Base-by-base conservation (phyloP, 2,329 filamentous ascomycete genomes). In the Pseudofabraea citricarpa region DNA sequence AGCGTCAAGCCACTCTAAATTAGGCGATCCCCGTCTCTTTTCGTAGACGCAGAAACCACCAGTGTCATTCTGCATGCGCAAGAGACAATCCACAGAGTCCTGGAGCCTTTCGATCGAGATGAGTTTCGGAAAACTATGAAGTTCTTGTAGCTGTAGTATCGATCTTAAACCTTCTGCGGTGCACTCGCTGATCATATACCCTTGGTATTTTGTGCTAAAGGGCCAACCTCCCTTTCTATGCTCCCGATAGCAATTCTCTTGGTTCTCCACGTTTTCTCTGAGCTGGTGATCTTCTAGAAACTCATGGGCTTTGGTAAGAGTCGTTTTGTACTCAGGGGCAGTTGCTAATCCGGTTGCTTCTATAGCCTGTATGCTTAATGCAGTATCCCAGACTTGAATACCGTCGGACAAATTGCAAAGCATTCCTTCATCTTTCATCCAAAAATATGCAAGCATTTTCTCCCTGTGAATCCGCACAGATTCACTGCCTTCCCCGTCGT, bases 341-440 rank as follows among this genome's bases (percentile, higher is more conserved):
- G 82, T 69, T n/a, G 85, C 83, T 20, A 96, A 75, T 0, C 87
- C 89, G 6, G 87, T 83, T 38, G 88, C 87, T 41, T 88, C 77
- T 6, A 87, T 78, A 1, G 87, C 84, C 63, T 95, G 90, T 24
- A 96, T 88, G 15, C 85, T 70, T 59, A 97, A 97, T 1, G 90
- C 78, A 0, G 93, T 98, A 61, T 98, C 93, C 93, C 93, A 98
- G 51, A 83, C 86, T 64, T 98, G 93, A 2, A 97, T 90, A n/a
- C 93, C 93, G 55, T 98, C 97, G 7, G 93, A 98, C 27, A 93
- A 93, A 56, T 96, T 96, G 66, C 85, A 85, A 37, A 97, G 74
- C 87, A 98, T 89, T 5, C 93, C 93, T 61, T 96, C 90, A 24
- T 82, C 65, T 51, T 94, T 95, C 39, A 98, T 74, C 90, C 93